Conservation (phyloP, 1,139 yeast species). For the Suhomyces ambrosiae region DNA sequence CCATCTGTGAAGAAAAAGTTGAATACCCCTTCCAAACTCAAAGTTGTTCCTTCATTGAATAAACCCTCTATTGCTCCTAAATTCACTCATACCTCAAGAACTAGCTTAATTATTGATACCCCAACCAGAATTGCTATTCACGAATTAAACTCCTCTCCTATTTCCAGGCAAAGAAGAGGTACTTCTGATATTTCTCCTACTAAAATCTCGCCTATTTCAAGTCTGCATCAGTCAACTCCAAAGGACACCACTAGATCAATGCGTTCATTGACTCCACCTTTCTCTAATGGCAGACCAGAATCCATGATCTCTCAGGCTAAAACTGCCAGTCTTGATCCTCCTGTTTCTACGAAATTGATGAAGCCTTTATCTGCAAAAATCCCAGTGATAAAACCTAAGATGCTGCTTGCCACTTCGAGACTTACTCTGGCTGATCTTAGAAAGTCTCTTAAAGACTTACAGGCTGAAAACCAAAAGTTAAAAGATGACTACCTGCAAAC, state of each 20-base stretch:
- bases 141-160: conserved; percentile 13
- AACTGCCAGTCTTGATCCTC: neutral
- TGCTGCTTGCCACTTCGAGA: conserved; percentile 4
- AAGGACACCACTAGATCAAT: neutral
- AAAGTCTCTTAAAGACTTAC: conserved; percentile 15
- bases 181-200: conserved; percentile 1
- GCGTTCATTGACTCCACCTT: neutral
- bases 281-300: neutral
- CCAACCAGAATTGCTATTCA: conserved; percentile 8
- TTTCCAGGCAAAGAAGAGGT: conserved; percentile 3
- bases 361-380: neutral
- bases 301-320: neutral
- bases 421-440: conserved; percentile 9
- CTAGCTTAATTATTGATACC: conserved; percentile 1
- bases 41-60: conserved; percentile 12
- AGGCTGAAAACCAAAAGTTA: conserved; percentile 17
- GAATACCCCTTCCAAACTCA: conserved; percentile 15
- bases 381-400: conserved; percentile 3
- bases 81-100: conserved; percentile 1
- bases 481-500: conserved; percentile 13
- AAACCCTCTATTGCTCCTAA: conserved; percentile 11
- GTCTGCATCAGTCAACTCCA: conserved; percentile 6
- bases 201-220: conserved; percentile 1
- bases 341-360: neutral
- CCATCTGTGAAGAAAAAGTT: conserved; percentile 7